Evolutionary conservation across 371 early-diverging fungal species (phyloP).

Genomic region (Circinella umbellata): DNA sequence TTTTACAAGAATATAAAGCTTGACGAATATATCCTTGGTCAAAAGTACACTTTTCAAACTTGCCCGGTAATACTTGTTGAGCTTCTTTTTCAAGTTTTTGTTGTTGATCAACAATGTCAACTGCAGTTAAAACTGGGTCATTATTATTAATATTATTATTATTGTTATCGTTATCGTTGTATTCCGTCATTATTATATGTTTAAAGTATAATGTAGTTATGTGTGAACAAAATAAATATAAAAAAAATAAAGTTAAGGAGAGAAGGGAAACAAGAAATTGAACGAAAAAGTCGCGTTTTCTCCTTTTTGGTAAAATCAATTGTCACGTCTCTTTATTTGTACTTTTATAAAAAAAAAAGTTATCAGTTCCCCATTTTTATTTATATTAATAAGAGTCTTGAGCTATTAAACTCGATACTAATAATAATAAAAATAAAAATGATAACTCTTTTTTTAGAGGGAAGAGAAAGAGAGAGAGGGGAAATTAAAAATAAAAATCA

Average conservation of each 20-base stretch:
- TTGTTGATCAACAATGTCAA: constrained; percentile 62
- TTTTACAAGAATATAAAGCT: constrained; percentile 83
- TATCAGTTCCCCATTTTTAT: too few species aligned
- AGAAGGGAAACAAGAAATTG: too few species aligned
- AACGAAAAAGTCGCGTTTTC: too few species aligned
- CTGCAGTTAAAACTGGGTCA: constrained; percentile 44
- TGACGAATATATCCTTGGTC: constrained; percentile 80
- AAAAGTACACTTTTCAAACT: constrained; percentile 82
- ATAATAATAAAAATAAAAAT: too few species aligned
- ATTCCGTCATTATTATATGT: not conserved
- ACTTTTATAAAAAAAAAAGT: too few species aligned
- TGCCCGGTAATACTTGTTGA: constrained; percentile 64
- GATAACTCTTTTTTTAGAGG: too few species aligned
- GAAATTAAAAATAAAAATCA: not conserved
- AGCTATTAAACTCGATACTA: too few species aligned
- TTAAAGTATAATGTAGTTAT: not conserved
- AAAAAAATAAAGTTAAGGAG: too few species aligned
- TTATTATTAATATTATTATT: too few species aligned
- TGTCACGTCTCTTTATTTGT: too few species aligned
- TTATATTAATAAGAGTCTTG: too few species aligned
- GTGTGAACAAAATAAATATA: not conserved
- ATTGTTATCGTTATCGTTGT: not conserved
- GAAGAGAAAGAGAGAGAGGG: not conserved
- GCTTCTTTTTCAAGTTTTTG: constrained; percentile 60
- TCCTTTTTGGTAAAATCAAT: too few species aligned